Conservation (phyloP, 768 basidiomycete genomes). For the Brasilioporus rufonigricans region DNA sequence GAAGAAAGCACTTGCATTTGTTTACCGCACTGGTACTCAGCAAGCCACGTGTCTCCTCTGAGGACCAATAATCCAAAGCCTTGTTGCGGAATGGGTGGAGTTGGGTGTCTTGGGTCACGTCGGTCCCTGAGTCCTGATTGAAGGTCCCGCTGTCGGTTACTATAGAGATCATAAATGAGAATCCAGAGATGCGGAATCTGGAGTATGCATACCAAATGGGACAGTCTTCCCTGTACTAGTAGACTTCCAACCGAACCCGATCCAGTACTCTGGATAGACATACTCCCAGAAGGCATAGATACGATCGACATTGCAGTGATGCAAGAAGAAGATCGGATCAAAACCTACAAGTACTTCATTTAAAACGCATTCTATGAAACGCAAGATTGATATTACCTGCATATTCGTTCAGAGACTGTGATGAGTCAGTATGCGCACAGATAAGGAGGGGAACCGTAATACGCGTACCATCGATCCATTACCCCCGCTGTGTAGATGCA, state of each 20-base stretch:
- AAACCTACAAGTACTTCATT: too few species aligned
- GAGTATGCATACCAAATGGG: constrained; percentile 11
- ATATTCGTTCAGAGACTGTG: too few species aligned
- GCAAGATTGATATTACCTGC: constrained; percentile 6
- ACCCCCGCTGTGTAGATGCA: constrained; percentile 16
- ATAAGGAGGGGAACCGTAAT: background rate
- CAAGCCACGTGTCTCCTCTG: constrained; percentile 8
- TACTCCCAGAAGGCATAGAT: too few species aligned
- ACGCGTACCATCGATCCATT: too few species aligned
- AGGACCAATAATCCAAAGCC: constrained; percentile 11
- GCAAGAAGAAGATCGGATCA: too few species aligned
- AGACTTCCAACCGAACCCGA: constrained; percentile 21
- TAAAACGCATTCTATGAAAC: background rate
- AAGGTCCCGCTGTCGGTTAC: constrained; percentile 1
- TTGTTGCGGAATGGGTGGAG: constrained; percentile 18
- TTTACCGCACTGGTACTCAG: background rate
- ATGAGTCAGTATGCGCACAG: background rate
- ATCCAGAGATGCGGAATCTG: background rate
- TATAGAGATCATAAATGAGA: background rate
- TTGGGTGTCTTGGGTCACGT: background rate
- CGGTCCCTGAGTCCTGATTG: background rate
- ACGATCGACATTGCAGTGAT: too few species aligned
- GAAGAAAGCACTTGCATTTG: constrained; percentile 8
- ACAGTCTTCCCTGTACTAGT: background rate
- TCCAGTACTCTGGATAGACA: constrained; percentile 25